Evolutionary conservation across 768 basidiomycete genomes (phyloP), one percentile per base, ranked within the genome.

Genomic region (Leccinum arenicola): DNA sequence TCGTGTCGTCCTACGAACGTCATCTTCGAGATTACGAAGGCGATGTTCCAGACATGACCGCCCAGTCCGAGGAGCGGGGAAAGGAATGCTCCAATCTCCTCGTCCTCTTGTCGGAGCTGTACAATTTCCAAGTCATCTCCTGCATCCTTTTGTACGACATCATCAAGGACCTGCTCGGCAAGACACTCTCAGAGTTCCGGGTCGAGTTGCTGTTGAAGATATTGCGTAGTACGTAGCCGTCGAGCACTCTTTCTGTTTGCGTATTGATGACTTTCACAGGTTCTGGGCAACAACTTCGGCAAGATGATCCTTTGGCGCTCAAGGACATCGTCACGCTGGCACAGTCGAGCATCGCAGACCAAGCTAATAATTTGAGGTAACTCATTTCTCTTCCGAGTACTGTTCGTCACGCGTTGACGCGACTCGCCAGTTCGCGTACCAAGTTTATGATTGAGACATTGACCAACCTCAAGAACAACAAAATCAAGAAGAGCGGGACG

Each of bases 371-470:
- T 27, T 59, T 86, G 60, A 88, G 83, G 88, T 89, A 21, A 47
- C 21, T 38, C 36, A 17, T 15, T 10, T n/a, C 45, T 12, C 27
- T 19, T 23, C 6, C 17, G 19, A 6, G 11, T 15, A 3, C 19
- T 15, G 4, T 29, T 35, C 6, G 15, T 11, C 53, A 7, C 6
- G 25, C 27, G 43, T 49, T 58, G 61, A 61, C 55, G 49, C 55
- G 33, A 48, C 27, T 12, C 21, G 14, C 47, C 63, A 97, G 93
- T 71, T 94, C 95, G 5, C 89, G 97, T 47, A 89, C 93, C 11
- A 84, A 85, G 17, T 98, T 98, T 76, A 97, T 98, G 95, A 77
- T 97, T 58, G 97, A 98, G 74, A 95, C 93, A 0, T 78, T 99
- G 31, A 84, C 82, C 6, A 93, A 95, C 71, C 82, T 98, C 56